A percentile compares a stretch with the other conserved stretches of the same genome.
phyloP scores from a whole-genome alignment of 2,329 filamentous ascomycete species.

The Ceratocystis huliohia region DNA sequence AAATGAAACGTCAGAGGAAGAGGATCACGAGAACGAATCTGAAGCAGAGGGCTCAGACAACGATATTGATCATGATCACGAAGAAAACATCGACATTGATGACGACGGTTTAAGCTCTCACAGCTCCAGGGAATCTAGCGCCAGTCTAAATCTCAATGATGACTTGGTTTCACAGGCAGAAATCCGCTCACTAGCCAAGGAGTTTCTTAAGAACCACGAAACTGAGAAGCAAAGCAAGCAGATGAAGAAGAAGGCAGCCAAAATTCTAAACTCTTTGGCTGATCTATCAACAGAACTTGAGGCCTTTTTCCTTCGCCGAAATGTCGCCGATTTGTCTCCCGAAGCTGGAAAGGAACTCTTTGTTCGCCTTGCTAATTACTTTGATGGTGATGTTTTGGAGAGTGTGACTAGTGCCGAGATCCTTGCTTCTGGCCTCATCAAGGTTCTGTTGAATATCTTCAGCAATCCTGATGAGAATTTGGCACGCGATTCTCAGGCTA shows the following conservation, averaged over 20 bases:
- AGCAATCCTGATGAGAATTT: slow-evolving; percentile 53
- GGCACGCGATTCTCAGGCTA: slow-evolving; percentile 57
- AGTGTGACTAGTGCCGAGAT: slow-evolving; percentile 94
- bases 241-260: slow-evolving; percentile 65
- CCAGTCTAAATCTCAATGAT: slow-evolving; percentile 30
- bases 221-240: slow-evolving; percentile 55
- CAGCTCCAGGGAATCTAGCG: slow-evolving; percentile 52
- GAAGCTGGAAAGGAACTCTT: slow-evolving; percentile 56
- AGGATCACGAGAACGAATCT: neutral
- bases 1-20: slow-evolving; percentile 10
- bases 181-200: slow-evolving; percentile 65
- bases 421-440: slow-evolving; percentile 78
- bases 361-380: slow-evolving; percentile 63
- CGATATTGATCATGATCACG: slow-evolving; percentile 23
- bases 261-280: slow-evolving; percentile 62
- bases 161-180: slow-evolving; percentile 46
- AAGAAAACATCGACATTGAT: slow-evolving; percentile 30
- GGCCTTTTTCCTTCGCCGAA: slow-evolving; percentile 50
- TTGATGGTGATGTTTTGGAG: slow-evolving; percentile 76
- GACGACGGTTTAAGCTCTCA: slow-evolving; percentile 38
- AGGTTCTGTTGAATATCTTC: slow-evolving; percentile 70
- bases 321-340: slow-evolving; percentile 33
- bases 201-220: slow-evolving; percentile 74
- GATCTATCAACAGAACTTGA: slow-evolving; percentile 59
- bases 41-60: slow-evolving; percentile 18